A percentile compares a stretch with the other conserved stretches of the same genome.
phyloP scores from a whole-genome alignment of 2,329 filamentous ascomycete genomes.

The Pleomassaria siparia region DNA sequence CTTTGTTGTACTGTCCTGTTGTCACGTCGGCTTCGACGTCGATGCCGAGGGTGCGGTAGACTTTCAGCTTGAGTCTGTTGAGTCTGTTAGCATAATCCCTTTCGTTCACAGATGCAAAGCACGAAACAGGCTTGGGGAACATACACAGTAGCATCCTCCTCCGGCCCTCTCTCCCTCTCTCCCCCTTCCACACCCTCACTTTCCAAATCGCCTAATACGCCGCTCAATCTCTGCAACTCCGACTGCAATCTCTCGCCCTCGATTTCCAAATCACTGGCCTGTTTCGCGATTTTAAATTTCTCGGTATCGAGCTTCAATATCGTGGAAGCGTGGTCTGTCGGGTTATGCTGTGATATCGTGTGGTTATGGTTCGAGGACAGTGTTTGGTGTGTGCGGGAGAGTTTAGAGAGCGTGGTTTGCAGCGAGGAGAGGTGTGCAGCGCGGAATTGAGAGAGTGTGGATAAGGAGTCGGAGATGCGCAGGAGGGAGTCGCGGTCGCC shows the following conservation, averaged over 20 bases:
- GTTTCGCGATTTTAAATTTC: slow-evolving; percentile 94
- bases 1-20: slow-evolving; percentile 81
- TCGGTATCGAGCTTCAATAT: slow-evolving; percentile 88
- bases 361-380: slow-evolving; percentile 76
- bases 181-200: slow-evolving; percentile 81
- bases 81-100: slow-evolving; percentile 7
- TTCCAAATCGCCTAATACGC: slow-evolving; percentile 78
- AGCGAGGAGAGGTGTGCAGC: slow-evolving; percentile 64
- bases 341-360: slow-evolving; percentile 72
- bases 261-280: slow-evolving; percentile 83
- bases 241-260: slow-evolving; percentile 89
- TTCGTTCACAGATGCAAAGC: background rate
- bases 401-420: slow-evolving; percentile 49
- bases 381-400: slow-evolving; percentile 74
- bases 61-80: slow-evolving; percentile 73
- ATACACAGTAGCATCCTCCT: slow-evolving; percentile 53
- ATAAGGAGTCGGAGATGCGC: slow-evolving; percentile 81
- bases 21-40: slow-evolving; percentile 76
- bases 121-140: slow-evolving; percentile 18
- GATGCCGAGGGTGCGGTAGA: slow-evolving; percentile 89
- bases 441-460: slow-evolving; percentile 81
- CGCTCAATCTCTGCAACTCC: slow-evolving; percentile 73
- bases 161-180: slow-evolving; percentile 51
- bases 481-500: slow-evolving; percentile 83
- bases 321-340: slow-evolving; percentile 75